A percentile compares a stretch with the other conserved stretches of the same genome.
Conservation (phyloP, 139 green algal genomes). For the Desmodesmus armatus region DNA sequence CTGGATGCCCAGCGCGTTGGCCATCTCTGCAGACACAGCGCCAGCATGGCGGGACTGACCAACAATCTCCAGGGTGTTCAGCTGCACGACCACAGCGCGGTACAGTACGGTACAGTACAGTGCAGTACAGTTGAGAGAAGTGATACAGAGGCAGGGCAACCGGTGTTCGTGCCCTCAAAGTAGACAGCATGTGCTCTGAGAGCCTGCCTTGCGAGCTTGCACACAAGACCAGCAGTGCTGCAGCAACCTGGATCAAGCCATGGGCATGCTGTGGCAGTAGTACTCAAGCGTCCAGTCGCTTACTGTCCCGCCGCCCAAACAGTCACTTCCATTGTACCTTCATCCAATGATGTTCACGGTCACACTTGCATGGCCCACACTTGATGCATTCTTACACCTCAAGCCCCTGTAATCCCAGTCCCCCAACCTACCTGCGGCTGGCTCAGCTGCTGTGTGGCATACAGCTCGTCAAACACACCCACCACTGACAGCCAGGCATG, state of each 20-base stretch:
- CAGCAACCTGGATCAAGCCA: neutral
- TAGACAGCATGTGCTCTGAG: neutral
- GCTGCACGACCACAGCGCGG: constrained; percentile 42
- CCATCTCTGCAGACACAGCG: constrained; percentile 66
- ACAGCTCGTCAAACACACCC: constrained; percentile 62
- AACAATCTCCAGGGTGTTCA: constrained; percentile 56
- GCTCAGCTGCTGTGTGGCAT: constrained; percentile 47
- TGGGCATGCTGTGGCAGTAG: neutral
- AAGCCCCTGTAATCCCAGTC: neutral
- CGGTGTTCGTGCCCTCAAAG: neutral
- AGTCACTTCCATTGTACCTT: neutral
- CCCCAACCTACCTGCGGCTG: constrained; percentile 32
- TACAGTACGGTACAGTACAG: neutral
- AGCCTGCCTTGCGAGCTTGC: neutral
- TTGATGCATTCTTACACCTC: neutral
- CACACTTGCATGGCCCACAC: neutral
- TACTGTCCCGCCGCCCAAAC: neutral
- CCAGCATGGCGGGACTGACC: constrained; percentile 53
- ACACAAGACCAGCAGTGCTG: neutral
- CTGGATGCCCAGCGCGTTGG: constrained; percentile 51
- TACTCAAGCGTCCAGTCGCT: neutral
- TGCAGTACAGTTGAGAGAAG: neutral
- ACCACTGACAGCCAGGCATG: constrained; percentile 56
- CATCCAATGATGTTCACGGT: neutral
- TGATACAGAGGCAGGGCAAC: neutral